Evolutionary conservation across 176 grass and related monocot species (phyloP).

Genomic region (Metroxylon sagu): DNA sequence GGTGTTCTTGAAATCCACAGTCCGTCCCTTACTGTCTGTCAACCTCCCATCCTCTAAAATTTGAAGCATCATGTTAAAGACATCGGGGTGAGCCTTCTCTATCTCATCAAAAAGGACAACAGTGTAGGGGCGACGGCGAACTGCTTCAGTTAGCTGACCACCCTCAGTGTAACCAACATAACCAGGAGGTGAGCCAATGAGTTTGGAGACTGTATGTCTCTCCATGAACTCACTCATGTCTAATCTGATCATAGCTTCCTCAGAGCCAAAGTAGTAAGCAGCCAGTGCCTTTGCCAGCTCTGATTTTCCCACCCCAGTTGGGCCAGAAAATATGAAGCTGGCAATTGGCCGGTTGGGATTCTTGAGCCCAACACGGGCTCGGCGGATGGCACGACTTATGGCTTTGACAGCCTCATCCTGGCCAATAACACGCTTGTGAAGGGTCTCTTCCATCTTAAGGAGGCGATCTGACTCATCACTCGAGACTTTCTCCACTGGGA

Average conservation of each 20-base stretch:
- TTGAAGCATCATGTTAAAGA: constrained; percentile 99
- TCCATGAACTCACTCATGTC: constrained; percentile 99
- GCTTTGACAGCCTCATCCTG: constrained; percentile 97
- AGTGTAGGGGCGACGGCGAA: constrained; percentile 76
- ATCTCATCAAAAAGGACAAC: constrained; percentile 98
- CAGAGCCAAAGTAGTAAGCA: constrained; percentile 83
- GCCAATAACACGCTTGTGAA: constrained; percentile 80
- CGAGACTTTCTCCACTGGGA: constrained; percentile 94
- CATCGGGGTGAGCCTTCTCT: constrained; percentile 95
- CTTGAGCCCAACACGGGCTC: constrained; percentile 89
- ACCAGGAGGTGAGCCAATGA: constrained; percentile 92
- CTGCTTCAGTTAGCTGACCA: constrained; percentile 87
- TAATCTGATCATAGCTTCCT: constrained; percentile 91
- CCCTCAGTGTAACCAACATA: constrained; percentile 97
- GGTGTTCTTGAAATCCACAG: constrained; percentile 94
- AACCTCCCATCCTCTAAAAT: constrained; percentile 94
- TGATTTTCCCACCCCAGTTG: constrained; percentile 96
- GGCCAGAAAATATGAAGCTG: constrained; percentile 97
- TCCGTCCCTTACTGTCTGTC: constrained; percentile 84
- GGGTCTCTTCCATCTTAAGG: constrained; percentile 96
- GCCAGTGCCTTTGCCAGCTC: constrained; percentile 84
- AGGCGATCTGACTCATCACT: constrained; percentile 84
- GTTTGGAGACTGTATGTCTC: constrained; percentile 87
- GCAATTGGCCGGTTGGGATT: constrained; percentile 90
- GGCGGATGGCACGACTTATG: constrained; percentile 87